Evolutionary conservation across 2,329 filamentous ascomycete species (phyloP).

Genomic region (Alternaria metachromatica): DNA sequence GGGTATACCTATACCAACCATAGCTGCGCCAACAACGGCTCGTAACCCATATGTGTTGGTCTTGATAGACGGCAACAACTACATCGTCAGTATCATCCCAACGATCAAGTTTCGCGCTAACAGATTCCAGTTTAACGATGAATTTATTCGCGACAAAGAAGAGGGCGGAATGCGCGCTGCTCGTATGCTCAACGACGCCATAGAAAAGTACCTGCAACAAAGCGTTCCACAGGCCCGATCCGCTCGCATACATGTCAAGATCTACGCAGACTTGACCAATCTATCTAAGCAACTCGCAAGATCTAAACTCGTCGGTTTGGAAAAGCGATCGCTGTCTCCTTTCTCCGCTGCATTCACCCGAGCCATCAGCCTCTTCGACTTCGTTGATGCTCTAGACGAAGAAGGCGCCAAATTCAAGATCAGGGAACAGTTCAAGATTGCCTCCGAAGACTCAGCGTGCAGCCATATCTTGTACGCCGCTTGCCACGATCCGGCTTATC

Average conservation of each 20-base stretch:
- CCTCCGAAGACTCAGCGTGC: slow-evolving; percentile 65
- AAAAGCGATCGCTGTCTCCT: slow-evolving; percentile 62
- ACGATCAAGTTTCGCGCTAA: neutral
- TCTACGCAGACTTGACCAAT: slow-evolving; percentile 63
- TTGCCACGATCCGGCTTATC: slow-evolving; percentile 66
- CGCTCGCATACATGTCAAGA: slow-evolving; percentile 62
- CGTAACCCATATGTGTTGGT: slow-evolving; percentile 67
- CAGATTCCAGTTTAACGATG: slow-evolving; percentile 55
- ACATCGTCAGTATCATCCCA: slow-evolving; percentile 44
- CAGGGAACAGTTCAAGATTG: slow-evolving; percentile 57
- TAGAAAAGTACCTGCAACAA: slow-evolving; percentile 50
- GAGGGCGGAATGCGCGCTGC: slow-evolving; percentile 65
- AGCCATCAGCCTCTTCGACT: slow-evolving; percentile 65
- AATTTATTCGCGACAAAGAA: slow-evolving; percentile 55
- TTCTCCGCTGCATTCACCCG: slow-evolving; percentile 65
- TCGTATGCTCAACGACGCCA: slow-evolving; percentile 58
- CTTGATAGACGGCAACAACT: slow-evolving; percentile 68
- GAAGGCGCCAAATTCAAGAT: slow-evolving; percentile 68
- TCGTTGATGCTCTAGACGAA: slow-evolving; percentile 66
- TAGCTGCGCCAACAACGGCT: slow-evolving; percentile 30
- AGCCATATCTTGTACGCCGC: slow-evolving; percentile 70
- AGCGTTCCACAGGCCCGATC: slow-evolving; percentile 46
- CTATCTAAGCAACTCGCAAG: slow-evolving; percentile 60
- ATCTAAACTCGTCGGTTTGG: slow-evolving; percentile 58
- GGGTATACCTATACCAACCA: slow-evolving; percentile 14